Conservation (phyloP, 306 rosid genomes). For the Glycyrrhiza uralensis region DNA sequence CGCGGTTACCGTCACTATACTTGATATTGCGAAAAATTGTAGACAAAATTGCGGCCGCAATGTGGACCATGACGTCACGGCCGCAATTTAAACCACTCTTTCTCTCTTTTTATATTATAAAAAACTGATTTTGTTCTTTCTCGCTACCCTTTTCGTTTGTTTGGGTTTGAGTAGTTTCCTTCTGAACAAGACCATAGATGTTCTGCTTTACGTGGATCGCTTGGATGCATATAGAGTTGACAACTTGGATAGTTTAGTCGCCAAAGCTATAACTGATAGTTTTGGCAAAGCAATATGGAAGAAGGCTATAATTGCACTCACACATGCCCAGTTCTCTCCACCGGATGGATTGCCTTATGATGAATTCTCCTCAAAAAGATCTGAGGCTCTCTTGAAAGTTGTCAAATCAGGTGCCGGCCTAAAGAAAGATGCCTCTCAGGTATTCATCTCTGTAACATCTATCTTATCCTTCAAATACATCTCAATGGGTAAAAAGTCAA, state of each 20-base stretch:
- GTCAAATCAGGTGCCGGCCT: constrained; percentile 63
- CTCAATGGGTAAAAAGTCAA: background rate
- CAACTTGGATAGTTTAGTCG: constrained; percentile 78
- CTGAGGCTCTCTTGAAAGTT: constrained; percentile 69
- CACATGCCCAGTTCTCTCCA: constrained; percentile 92
- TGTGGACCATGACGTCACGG: no score
- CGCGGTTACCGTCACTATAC: no score
- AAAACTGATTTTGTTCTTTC: background rate
- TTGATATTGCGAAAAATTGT: no score
- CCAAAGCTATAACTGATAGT: constrained; percentile 73
- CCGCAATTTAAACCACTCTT: no score
- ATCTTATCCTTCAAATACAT: background rate
- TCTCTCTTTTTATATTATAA: background rate
- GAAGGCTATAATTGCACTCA: constrained; percentile 78
- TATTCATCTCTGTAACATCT: constrained; percentile 12
- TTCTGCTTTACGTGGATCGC: constrained; percentile 92
- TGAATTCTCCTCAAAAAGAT: constrained; percentile 78
- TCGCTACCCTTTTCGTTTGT: constrained; percentile 14
- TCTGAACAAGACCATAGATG: constrained; percentile 89
- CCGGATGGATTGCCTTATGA: constrained; percentile 89
- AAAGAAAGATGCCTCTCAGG: constrained; percentile 57
- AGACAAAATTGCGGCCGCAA: no score
- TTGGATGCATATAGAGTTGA: constrained; percentile 94
- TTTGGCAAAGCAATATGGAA: constrained; percentile 90
- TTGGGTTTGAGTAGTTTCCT: constrained; percentile 60